A percentile compares a stretch with the other conserved stretches of the same genome.
phyloP scores from a whole-genome alignment of 192 early-diverging fungal species.

The Coemansia sp. region DNA sequence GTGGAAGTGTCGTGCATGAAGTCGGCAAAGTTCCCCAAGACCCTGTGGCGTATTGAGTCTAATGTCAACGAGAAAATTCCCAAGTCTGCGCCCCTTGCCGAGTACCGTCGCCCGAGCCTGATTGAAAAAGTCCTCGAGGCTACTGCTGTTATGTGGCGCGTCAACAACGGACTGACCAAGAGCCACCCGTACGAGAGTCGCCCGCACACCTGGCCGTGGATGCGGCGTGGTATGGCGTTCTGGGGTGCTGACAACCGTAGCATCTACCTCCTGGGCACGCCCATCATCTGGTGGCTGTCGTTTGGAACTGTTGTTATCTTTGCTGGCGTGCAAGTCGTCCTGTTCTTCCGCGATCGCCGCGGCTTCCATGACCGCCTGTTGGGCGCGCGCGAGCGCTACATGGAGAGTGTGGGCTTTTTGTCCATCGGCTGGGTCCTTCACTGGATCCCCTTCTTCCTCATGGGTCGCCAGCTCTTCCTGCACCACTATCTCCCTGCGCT shows the following conservation, averaged over 20 bases:
- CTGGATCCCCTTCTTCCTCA: slow-evolving; percentile 88
- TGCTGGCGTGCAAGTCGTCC: slow-evolving; percentile 58
- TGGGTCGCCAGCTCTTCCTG: slow-evolving; percentile 88
- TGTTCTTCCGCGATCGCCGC: slow-evolving; percentile 64
- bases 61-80: slow-evolving; percentile 65
- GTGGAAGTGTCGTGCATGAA: slow-evolving; percentile 94
- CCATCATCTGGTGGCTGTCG: slow-evolving; percentile 80
- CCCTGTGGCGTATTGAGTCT: slow-evolving; percentile 79
- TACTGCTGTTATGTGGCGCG: slow-evolving; percentile 85
- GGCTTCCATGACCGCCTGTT: slow-evolving; percentile 48
- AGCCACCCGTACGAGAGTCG: slow-evolving; percentile 94
- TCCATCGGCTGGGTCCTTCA: slow-evolving; percentile 81
- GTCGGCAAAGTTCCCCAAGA: slow-evolving; percentile 66
- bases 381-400: slow-evolving; percentile 57
- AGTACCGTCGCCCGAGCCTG: slow-evolving; percentile 72
- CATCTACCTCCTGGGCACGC: slow-evolving; percentile 95
- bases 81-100: slow-evolving; percentile 60
- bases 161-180: slow-evolving; percentile 86
- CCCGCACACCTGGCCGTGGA: slow-evolving; percentile 85
- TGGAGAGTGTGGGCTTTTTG: slow-evolving; percentile 68
- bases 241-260: slow-evolving; percentile 70
- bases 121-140: slow-evolving; percentile 88
- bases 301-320: slow-evolving; percentile 66
- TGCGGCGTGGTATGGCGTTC: slow-evolving; percentile 88
- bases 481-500: slow-evolving; percentile 96